Evolutionary conservation across 179 eudicot species (phyloP).

Genomic region (Silene vulgaris): DNA sequence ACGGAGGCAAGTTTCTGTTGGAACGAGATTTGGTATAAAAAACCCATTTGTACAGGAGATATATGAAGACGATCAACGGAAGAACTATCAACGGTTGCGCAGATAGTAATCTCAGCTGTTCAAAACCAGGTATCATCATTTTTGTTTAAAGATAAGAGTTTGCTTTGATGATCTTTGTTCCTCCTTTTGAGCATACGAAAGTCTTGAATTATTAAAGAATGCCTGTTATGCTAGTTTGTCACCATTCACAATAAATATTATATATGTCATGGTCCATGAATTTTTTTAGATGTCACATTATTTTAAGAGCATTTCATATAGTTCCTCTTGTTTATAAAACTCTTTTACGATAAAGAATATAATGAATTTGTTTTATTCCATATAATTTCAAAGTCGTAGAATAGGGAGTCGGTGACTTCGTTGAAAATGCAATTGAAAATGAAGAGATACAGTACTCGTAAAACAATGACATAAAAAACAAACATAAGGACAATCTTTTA

Average conservation of each 20-base stretch:
- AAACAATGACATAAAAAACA: too few species aligned
- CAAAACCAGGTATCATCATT: constrained; percentile 17
- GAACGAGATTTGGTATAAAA: constrained; percentile 4
- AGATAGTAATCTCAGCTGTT: constrained; percentile 17
- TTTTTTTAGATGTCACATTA: too few species aligned
- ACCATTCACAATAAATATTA: background rate
- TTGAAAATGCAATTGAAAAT: too few species aligned
- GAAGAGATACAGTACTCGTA: too few species aligned
- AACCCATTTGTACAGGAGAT: constrained; percentile 33
- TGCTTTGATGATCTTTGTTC: background rate
- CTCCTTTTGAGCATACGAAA: background rate
- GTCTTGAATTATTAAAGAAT: constrained; percentile 5
- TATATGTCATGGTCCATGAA: background rate
- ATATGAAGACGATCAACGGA: constrained; percentile 15
- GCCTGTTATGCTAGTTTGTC: constrained; percentile 11
- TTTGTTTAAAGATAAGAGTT: background rate
- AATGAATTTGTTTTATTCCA: too few species aligned
- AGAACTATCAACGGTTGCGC: constrained; percentile 12
- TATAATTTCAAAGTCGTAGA: too few species aligned
- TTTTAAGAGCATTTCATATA: too few species aligned
- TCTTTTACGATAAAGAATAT: too few species aligned
- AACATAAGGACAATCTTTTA: too few species aligned
- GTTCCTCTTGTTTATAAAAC: too few species aligned
- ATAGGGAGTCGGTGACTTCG: too few species aligned
- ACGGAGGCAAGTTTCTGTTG: constrained; percentile 40